These are phyloP conservation scores for Citrullus amarus DNA, from an alignment of 306 rosid genomes.

Conservation along the genomic window DNA sequence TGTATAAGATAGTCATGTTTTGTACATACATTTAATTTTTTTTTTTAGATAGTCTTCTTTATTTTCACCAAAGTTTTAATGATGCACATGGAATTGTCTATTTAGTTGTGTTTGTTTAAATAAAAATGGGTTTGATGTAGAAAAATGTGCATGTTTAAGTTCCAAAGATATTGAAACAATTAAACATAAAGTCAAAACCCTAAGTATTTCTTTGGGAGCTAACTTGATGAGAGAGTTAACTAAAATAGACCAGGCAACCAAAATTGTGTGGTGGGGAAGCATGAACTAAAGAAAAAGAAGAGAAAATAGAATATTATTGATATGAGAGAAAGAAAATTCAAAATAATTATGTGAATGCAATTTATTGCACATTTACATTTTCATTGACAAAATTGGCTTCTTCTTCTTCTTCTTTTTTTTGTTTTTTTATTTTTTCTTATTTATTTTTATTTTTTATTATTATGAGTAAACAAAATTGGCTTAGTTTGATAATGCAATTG, in stretches of 20 bases:
- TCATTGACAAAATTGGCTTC: background rate
- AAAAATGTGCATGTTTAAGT: background rate
- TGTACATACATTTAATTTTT: too few species aligned
- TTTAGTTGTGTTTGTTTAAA: background rate
- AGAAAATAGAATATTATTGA: background rate
- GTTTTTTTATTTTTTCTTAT: too few species aligned
- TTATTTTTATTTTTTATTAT: too few species aligned
- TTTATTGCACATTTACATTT: background rate
- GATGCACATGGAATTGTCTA: conserved; percentile 4
- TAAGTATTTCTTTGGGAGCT: background rate
- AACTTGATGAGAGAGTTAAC: conserved; percentile 1
- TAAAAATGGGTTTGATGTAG: background rate
- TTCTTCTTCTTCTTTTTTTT: too few species aligned
- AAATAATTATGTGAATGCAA: background rate
- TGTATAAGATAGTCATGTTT: too few species aligned
- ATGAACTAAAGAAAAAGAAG: background rate
- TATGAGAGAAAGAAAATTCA: background rate
- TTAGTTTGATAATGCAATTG: too few species aligned
- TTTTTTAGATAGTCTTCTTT: background rate
- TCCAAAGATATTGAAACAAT: background rate
- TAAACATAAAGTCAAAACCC: background rate
- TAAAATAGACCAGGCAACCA: background rate
- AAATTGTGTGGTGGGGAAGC: background rate
- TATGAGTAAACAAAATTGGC: too few species aligned
- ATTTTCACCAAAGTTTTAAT: background rate